Base-by-base conservation (phyloP, 805 yeast genomes). In the Metschnikowia lochheadii region DNA sequence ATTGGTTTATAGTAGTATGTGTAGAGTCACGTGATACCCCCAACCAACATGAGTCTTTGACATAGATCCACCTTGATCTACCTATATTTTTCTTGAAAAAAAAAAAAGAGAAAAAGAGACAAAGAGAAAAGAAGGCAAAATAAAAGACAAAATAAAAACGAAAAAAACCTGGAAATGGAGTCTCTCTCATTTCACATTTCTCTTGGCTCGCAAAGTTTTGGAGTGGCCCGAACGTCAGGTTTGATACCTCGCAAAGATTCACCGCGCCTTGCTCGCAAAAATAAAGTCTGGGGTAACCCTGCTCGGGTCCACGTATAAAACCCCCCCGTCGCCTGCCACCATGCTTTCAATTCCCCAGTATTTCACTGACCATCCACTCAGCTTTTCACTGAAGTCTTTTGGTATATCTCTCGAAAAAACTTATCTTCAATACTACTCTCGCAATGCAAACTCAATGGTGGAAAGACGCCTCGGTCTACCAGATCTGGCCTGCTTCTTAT, bases 401-500 rank as follows among this genome's bases (percentile, higher is more conserved):
- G 13, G 21, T 17, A 36, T 21, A 17, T 13, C 21, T 36, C 21
- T 18, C 20, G 20, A 8, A 14, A 14, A 13, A 20, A 8, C 11
- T 31, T 21, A 14, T 15, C 31, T 14, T 31, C 14, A 14, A 42
- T 6, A 38, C 40, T 14, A 39, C 17, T 8, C 40, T 34, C 40
- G 11, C 20, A 34, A 44, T 44, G 46, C 46, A 44, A 44, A 35
- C 46, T 44, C 46, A 44, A 44, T 74, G 83, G 85, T 81, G 84
- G 84, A 79, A 80, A 64, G 78, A 78, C 58, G 78, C 81, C 44
- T 63, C 76, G 15, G 72, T 81, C 17, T 81, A 81, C 63, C 85
- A 81, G 63, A 75, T 80, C 55, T 81, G 82, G 76, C 84, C 84
- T 10, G 83, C 84, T 31, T 76, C 82, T 32, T 80, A 72, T 68